These are phyloP conservation scores for Infundibulicybe gibba DNA, from an alignment of 768 basidiomycete species.

Conservation along the genomic window DNA sequence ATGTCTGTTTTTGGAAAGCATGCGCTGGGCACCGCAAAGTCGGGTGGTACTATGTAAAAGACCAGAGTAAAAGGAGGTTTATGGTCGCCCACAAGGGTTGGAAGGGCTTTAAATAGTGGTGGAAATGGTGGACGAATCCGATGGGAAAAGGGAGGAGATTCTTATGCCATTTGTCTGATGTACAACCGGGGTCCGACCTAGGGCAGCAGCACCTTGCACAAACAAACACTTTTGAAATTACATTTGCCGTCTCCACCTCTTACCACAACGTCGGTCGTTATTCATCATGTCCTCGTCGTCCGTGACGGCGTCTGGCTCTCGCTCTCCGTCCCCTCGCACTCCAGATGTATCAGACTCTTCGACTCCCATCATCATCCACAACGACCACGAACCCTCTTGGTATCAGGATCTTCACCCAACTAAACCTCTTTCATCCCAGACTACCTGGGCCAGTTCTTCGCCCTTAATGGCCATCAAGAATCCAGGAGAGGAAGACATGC, in stretches of 20 bases:
- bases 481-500: constrained; percentile 50
- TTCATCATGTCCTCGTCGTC: constrained; percentile 58
- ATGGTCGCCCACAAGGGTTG: too few relatives aligned
- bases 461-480: constrained; percentile 37
- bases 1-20: too few relatives aligned
- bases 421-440: constrained; percentile 32
- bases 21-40: too few relatives aligned
- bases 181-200: too few relatives aligned
- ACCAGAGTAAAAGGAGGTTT: too few relatives aligned
- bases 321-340: constrained; percentile 70
- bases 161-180: too few relatives aligned
- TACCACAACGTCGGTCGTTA: background rate
- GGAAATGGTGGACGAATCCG: too few relatives aligned
- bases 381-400: constrained; percentile 52
- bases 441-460: constrained; percentile 39
- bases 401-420: constrained; percentile 42
- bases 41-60: too few relatives aligned
- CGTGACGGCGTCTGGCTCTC: constrained; percentile 51
- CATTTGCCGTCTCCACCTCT: background rate
- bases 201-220: too few relatives aligned
- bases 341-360: constrained; percentile 60
- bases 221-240: too few relatives aligned
- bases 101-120: too few relatives aligned
- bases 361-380: constrained; percentile 47
- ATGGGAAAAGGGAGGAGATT: too few relatives aligned